Conservation (phyloP, 2,329 filamentous ascomycete species). For the Coniosporium tulheliwenetii region DNA sequence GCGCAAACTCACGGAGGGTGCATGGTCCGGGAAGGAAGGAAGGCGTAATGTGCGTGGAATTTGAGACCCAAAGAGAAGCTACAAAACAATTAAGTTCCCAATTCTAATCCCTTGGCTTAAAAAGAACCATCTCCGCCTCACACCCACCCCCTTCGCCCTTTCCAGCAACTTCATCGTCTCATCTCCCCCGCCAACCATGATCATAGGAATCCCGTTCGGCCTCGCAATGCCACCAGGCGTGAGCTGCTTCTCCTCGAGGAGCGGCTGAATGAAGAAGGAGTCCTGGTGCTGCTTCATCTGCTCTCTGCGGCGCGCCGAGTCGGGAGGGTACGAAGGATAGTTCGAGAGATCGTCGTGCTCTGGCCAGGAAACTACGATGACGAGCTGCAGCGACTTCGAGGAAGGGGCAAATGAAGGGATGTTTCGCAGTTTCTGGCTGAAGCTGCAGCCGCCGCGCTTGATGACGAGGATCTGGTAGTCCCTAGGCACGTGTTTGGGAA, state of each 20-base stretch:
- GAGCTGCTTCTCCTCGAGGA: constrained; percentile 60
- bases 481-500: constrained; percentile 35
- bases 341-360: constrained; percentile 20
- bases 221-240: constrained; percentile 55
- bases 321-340: no score
- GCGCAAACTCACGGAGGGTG: no score
- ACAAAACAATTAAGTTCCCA: constrained; percentile 56
- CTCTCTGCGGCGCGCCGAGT: constrained; percentile 13
- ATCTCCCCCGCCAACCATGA: constrained; percentile 64
- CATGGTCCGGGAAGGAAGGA: no score
- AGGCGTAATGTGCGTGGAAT: no score
- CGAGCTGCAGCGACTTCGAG: constrained; percentile 52
- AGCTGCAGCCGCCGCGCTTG: constrained; percentile 68
- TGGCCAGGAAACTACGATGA: constrained; percentile 54
- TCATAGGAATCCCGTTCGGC: constrained; percentile 60
- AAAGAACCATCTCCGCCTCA: constrained; percentile 65
- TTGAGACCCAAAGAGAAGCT: no score
- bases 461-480: constrained; percentile 66
- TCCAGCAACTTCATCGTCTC: constrained; percentile 48
- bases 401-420: constrained; percentile 64
- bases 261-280: constrained; percentile 40
- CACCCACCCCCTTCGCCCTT: constrained; percentile 45
- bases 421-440: constrained; percentile 66
- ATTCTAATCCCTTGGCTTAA: constrained; percentile 68
- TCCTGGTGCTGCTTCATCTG: constrained; percentile 6